phyloP scores from a whole-genome alignment of 352 stramenopile genomes.

The Globisporangium cederbergense region DNA sequence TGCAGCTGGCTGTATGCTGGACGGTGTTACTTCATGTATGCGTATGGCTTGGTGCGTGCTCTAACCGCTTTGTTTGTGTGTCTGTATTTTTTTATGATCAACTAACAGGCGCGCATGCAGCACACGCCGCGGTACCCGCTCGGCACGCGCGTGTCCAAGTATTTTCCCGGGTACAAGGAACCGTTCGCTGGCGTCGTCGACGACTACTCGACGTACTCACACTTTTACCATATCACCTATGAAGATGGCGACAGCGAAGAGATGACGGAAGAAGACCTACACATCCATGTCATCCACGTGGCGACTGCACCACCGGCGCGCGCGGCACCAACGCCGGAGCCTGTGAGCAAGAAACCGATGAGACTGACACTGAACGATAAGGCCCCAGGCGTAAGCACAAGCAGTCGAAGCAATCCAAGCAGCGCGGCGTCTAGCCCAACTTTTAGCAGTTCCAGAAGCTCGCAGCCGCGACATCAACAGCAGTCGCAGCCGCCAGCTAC shows the following conservation, averaged over 20 bases:
- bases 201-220: constrained; percentile 35
- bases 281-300: constrained; percentile 30
- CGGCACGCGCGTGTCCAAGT: constrained; percentile 66
- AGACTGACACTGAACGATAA: constrained; percentile 47
- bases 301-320: constrained; percentile 5
- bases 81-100: neutral
- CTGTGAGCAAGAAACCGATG: constrained; percentile 25
- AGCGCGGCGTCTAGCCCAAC: neutral
- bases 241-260: constrained; percentile 80
- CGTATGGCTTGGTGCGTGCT: neutral
- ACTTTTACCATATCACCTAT: constrained; percentile 77
- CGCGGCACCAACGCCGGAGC: constrained; percentile 9
- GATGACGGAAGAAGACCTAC: constrained; percentile 75
- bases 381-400: constrained; percentile 21
- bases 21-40: neutral
- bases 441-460: neutral
- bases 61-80: neutral
- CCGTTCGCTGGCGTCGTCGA: constrained; percentile 66
- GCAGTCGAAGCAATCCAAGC: neutral
- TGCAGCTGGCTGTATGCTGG: neutral
- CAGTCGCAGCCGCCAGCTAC: constrained; percentile 8
- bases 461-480: constrained; percentile 16
- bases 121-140: constrained; percentile 52
- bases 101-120: constrained; percentile 37
- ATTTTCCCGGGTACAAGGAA: constrained; percentile 55